phyloP scores from a whole-genome alignment of 1,284 basidiomycete genomes.

The Kalmanozyma brasiliensis region DNA sequence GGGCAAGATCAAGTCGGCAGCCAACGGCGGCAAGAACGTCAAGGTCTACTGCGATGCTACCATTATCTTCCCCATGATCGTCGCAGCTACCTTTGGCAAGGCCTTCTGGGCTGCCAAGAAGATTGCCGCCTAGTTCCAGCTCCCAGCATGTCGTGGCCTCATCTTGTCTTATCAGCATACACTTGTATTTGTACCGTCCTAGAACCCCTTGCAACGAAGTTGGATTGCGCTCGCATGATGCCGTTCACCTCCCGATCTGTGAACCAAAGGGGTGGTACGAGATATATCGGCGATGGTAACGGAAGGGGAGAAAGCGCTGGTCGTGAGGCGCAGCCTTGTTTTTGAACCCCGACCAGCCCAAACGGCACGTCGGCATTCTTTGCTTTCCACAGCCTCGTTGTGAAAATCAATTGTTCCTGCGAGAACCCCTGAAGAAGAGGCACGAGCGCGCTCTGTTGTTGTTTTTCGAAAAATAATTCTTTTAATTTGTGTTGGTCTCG shows the following conservation, averaged over 20 bases:
- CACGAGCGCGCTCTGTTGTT: no score
- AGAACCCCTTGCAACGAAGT: no score
- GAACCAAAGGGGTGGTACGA: no score
- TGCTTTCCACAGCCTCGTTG: no score
- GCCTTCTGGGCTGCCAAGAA: constrained; percentile 34
- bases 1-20: constrained; percentile 89
- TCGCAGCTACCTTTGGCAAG: constrained; percentile 81
- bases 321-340: background rate
- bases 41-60: constrained; percentile 86
- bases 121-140: background rate
- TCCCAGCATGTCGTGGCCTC: background rate
- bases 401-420: no score
- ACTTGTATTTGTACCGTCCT: constrained; percentile 27
- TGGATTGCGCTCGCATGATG: no score
- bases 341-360: no score
- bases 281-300: background rate
- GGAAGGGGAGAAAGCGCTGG: background rate
- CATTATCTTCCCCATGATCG: constrained; percentile 86
- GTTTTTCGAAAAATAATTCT: no score
- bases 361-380: no score
- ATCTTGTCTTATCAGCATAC: background rate
- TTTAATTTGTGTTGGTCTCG: no score
- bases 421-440: no score
- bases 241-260: no score
- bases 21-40: constrained; percentile 81